phyloP scores from a whole-genome alignment of 1,284 basidiomycete genomes.

The Boletus sp. region DNA sequence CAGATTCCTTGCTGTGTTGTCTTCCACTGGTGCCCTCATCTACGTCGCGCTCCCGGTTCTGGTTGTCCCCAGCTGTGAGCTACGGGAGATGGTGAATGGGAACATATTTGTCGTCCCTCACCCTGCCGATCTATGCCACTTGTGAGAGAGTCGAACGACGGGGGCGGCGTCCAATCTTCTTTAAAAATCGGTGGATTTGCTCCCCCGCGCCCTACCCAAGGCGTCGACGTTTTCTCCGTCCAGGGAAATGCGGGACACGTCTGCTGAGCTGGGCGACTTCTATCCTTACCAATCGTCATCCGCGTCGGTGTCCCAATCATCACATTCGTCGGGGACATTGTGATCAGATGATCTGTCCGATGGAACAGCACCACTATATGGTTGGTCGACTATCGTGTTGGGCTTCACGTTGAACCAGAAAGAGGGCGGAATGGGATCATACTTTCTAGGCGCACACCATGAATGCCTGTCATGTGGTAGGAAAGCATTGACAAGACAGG shows the following conservation, averaged over 20 bases:
- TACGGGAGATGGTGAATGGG: no score
- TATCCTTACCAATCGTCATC: not conserved
- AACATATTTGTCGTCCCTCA: no score
- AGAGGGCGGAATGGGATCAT: no score
- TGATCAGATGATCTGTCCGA: no score
- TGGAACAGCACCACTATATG: no score
- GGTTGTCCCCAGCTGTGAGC: not conserved
- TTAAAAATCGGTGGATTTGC: not conserved
- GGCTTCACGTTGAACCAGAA: not conserved
- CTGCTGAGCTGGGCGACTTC: not conserved
- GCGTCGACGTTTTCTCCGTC: not conserved
- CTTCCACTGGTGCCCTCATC: not conserved
- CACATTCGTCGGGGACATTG: no score
- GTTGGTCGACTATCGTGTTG: not conserved
- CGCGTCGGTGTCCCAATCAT: not conserved
- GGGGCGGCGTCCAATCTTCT: not conserved
- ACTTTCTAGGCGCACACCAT: no score
- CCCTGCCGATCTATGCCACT: no score
- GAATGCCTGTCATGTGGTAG: slow-evolving; percentile 43
- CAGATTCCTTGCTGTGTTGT: not conserved
- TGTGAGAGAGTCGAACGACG: no score
- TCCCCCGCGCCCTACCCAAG: not conserved
- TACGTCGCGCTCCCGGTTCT: not conserved
- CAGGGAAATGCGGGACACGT: not conserved
- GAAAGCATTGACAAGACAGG: slow-evolving; percentile 48